Conservation (phyloP, 2,329 filamentous ascomycete genomes). For the Neoscytalidium dimidiatum region DNA sequence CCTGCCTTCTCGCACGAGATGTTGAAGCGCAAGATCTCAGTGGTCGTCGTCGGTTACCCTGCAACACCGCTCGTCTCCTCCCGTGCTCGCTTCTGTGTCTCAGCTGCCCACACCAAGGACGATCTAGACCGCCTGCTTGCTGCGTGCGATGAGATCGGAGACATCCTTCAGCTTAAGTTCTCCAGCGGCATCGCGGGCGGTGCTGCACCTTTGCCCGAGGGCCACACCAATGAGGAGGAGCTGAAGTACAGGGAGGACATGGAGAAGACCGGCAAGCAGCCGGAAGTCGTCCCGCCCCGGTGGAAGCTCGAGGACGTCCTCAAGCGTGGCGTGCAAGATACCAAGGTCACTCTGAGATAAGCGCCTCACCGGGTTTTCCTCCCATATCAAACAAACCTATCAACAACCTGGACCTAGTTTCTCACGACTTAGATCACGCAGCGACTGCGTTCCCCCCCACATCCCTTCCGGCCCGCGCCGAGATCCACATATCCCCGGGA, state of each 20-base stretch:
- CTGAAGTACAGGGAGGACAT: conserved; percentile 54
- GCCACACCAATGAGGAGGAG: conserved; percentile 65
- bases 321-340: conserved; percentile 71
- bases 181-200: conserved; percentile 95
- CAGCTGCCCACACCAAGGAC: conserved; percentile 95
- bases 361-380: background rate
- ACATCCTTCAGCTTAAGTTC: conserved; percentile 92
- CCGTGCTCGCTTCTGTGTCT: conserved; percentile 92
- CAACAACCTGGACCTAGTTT: background rate
- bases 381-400: background rate
- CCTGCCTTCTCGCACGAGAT: conserved; percentile 98
- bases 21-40: conserved; percentile 95
- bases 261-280: conserved; percentile 47
- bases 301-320: conserved; percentile 80
- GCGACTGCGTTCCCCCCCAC: background rate
- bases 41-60: conserved; percentile 96
- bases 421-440: conserved; percentile 3
- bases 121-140: conserved; percentile 87
- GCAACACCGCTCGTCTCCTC: conserved; percentile 95
- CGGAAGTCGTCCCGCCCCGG: conserved; percentile 64
- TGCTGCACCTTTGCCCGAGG: conserved; percentile 72
- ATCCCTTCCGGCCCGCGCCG: background rate
- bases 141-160: conserved; percentile 90
- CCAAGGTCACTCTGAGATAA: conserved; percentile 70
- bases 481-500: background rate